phyloP scores from a whole-genome alignment of 1,284 basidiomycete genomes.

The Tetrapyrgos nigripes region DNA sequence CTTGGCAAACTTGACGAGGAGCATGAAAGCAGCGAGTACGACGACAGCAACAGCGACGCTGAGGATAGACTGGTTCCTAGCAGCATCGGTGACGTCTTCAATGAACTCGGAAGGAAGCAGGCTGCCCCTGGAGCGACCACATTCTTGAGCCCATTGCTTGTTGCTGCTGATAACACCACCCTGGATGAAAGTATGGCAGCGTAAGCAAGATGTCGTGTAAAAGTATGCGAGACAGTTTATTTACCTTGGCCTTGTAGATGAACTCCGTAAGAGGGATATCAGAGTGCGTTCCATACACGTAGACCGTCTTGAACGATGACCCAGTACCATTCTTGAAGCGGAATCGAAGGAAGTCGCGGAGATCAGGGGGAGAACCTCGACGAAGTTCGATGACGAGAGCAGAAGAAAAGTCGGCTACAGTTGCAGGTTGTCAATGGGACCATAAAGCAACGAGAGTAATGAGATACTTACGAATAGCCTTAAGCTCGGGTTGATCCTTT shows the following conservation, averaged over 20 bases:
- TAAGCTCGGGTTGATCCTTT: constrained; percentile 61
- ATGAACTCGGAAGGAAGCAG: constrained; percentile 35
- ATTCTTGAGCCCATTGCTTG: constrained; percentile 69
- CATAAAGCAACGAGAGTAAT: neutral
- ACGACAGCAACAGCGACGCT: constrained; percentile 46
- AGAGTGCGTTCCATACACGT: constrained; percentile 71
- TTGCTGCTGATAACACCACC: constrained; percentile 71
- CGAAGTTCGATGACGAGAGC: constrained; percentile 82
- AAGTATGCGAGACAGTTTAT: constrained; percentile 14
- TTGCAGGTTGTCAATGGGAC: constrained; percentile 14
- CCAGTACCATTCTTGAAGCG: constrained; percentile 86
- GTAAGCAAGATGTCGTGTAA: neutral
- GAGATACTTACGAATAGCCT: constrained; percentile 63
- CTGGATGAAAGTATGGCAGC: constrained; percentile 36
- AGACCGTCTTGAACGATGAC: constrained; percentile 62
- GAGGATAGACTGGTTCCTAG: constrained; percentile 44
- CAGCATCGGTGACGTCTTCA: constrained; percentile 37
- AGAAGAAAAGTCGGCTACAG: constrained; percentile 77
- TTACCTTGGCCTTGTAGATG: constrained; percentile 77
- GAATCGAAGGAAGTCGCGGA: constrained; percentile 80
- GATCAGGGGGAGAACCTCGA: constrained; percentile 73
- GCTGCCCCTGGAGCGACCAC: constrained; percentile 37
- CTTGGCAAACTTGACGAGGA: constrained; percentile 40
- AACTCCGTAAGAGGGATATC: constrained; percentile 82
- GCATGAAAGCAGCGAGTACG: constrained; percentile 48